Percentiles rank a stretch among this genome's conserved stretches.
These are phyloP conservation scores for Cladophialophora bantiana DNA, from an alignment of 2,329 filamentous ascomycete species.

Conservation along the genomic window DNA sequence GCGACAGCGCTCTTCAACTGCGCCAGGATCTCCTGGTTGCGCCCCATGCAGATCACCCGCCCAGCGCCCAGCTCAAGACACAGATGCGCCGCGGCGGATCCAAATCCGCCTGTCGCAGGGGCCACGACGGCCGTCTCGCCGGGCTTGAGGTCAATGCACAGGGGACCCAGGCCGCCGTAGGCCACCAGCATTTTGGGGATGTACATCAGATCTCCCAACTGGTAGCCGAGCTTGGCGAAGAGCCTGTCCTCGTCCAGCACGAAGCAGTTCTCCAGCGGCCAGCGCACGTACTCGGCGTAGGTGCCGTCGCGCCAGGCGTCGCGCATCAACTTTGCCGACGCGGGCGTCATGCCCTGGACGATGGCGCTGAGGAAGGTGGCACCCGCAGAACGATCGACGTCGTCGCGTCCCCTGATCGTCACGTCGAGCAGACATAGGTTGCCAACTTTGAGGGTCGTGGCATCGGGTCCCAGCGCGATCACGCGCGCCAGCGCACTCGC, in stretches of 20 bases:
- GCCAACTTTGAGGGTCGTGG: conserved; percentile 46
- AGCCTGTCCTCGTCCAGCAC: conserved; percentile 45
- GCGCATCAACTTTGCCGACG: conserved; percentile 45
- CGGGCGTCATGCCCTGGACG: conserved; percentile 42
- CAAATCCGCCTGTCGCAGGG: conserved; percentile 59
- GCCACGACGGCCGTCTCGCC: conserved; percentile 59
- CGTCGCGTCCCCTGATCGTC: conserved; percentile 49
- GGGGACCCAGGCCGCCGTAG: conserved; percentile 52
- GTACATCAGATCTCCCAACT: conserved; percentile 48
- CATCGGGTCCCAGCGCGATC: conserved; percentile 48
- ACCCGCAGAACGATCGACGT: conserved; percentile 34
- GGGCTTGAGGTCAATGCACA: conserved; percentile 47
- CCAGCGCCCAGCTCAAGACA: conserved; percentile 57
- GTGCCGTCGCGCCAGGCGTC: conserved; percentile 50
- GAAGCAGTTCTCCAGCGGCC: conserved; percentile 50
- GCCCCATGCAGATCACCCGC: conserved; percentile 59
- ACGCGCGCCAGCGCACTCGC: conserved; percentile 48
- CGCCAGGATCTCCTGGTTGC: conserved; percentile 44
- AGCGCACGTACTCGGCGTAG: conserved; percentile 47
- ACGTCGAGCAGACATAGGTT: conserved; percentile 51
- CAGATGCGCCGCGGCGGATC: conserved; percentile 55
- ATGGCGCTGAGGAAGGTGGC: conserved; percentile 31
- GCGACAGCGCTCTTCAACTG: conserved; percentile 16
- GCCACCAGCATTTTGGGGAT: conserved; percentile 49
- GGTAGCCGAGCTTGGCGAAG: conserved; percentile 48